Base-by-base conservation (phyloP, 1,284 basidiomycete genomes). In the Leccinum insigne region DNA sequence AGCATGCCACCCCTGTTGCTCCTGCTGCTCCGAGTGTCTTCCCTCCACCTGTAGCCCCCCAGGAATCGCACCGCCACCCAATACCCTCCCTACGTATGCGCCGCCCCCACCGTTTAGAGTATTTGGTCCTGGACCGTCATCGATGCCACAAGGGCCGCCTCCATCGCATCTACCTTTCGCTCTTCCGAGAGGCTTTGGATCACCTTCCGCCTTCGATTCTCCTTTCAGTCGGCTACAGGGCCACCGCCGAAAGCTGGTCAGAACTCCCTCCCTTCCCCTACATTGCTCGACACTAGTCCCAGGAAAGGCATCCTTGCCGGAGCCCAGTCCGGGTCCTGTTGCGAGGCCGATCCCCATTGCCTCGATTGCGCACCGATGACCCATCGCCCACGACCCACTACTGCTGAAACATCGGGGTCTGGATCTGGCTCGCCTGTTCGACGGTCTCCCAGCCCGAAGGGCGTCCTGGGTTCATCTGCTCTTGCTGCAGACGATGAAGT, bases 401-500 rank as follows among this genome's bases (percentile, higher is more conserved):
- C 73, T 32, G 69, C 73, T 18, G 77, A 81, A 56, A 77, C 81
- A 10, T 81, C 82, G 2, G 83, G 83, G 18, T 88, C 88, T 5
- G 83, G 83, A 18, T 88, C 88, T 5, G 85, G 85, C 5, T 90
- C 87, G 1, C 88, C 89, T 4, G 81, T 80, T 40, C 83, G 85
- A 47, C 83, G 90, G 9, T 88, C 89, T 29, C 89, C 90, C 5
- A 90, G 88, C 72, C 89, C 91, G 4, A 91, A 91, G 72, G 85
- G 86, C 57, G 79, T 87, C 21, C 78, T 91, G 9, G 91, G 91
- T 14, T 91, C 90, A n/a, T 88, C 87, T 10, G 90, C 91, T 13
- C 81, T 93, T 49, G 85, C 86, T 4, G 85, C 89, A 7, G 90
- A 92, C 64, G 91, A 91, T 73, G 91, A 92, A 71, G 88, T 92